Base-by-base conservation (phyloP, 2,329 filamentous ascomycete species). In the Hymenoscyphus salicellus region DNA sequence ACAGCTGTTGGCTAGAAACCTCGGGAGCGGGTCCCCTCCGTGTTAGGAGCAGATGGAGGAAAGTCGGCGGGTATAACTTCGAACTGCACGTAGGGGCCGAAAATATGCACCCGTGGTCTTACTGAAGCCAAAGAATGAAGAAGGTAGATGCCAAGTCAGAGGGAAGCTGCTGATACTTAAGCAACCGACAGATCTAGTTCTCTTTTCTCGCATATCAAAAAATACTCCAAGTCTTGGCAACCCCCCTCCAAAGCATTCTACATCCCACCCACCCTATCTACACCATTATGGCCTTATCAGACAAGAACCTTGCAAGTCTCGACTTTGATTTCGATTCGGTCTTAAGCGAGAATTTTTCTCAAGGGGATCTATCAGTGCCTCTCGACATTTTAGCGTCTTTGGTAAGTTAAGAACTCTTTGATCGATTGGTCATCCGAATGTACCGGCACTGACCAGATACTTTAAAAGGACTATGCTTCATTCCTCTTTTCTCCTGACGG, bases 391-490 rank as follows among this genome's bases (percentile, higher is more conserved):
- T 60, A 33, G 23, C 43, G 23, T 49, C 36, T 10, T 3, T 60
- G 58, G 58, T 60, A 49, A 49, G 58, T 60, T 52, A 5, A 2
- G 23, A 30, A 33, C 14, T 33, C 17, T 32, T 49, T 5, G 8
- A 4, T 6, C 33, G 26, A 60, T 60, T 60, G 41, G 58, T 28
- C 17, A 30, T 20, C n/a, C 8, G 20, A 23, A 41, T 10, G 33
- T 20, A 58, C n/a, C 30, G 32, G 32, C 33, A 58, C 33, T 41
- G 28, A 49, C 30, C 58, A 49, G 28, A 60, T 30, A 17, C 46
- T 60, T 60, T 49, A 60, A 60, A 60, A 60, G 58, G 58, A 52
- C 17, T 52, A 26, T 14, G 26, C 3, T 49, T 46, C 14, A 33
- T 30, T 28, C 58, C 43, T 49, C 20, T 32, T 52, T 28, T 38